Base-by-base conservation (phyloP, 495 filamentous ascomycete species). In the Neurospora sp. region DNA sequence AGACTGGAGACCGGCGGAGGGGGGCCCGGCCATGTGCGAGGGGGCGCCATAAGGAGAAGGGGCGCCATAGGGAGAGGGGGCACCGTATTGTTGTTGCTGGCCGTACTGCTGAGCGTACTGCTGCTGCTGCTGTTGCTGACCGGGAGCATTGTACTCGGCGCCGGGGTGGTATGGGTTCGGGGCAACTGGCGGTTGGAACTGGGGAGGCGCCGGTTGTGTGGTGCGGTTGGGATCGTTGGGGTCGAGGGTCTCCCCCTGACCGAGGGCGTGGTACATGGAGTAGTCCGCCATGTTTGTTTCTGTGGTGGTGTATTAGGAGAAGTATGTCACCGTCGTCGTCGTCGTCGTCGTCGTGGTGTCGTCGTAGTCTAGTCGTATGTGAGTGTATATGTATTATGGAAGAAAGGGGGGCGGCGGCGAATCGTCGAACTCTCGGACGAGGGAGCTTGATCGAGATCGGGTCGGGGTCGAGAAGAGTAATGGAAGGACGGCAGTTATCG, bases 221-320 rank as follows among this genome's bases (percentile, higher is more conserved):
- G 82, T 84, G 44, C 82, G 84, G 73, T 88, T 88, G 70, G 87
- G 89, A 77, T 92, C 87, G 70, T 88, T 88, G 69, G 91, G 87
- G 78, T 91, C 90, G 78, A 86, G 74, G 42, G 81, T 78, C 71
- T 91, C 85, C 79, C 87, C 86, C 79, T 89, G 86, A 66, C 89
- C 92, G 73, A 91, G 86, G 81, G 90, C 84, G 79, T 94, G 90
- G 83, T 93, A 95, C 87, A 91, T 91, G 76, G 87, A 81, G 83
- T 90, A 91, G 78, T 95, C 91, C 76, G 91, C 88, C 92, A 95
- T 93, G 18, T 71, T 77, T 62, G 12, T 31, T 27, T 41, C 40
- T 41, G 14, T 14, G 40, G 10, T 4, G n/a, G 10, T 27, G 11
- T 54, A 54, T 54, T 54, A 54, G 20, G 4, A 54, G 20, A 27